Conservation (phyloP, 805 yeast genomes). For the Candida nonsorbophila region DNA sequence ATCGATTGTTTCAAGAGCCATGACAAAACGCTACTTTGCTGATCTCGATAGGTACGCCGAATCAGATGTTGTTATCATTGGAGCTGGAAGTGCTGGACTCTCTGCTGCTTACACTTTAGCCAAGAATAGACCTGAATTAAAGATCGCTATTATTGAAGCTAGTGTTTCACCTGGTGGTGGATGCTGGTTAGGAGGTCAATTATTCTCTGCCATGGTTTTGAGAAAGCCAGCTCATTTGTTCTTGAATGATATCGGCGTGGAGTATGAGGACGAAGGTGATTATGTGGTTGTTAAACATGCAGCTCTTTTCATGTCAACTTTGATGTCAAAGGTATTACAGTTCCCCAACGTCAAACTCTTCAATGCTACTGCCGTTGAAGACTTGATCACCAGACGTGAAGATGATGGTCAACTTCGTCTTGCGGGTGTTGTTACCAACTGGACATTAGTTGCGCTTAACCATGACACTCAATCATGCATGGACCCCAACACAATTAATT, state of each 20-base stretch:
- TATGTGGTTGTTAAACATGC: constrained; percentile 79
- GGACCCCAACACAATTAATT: constrained; percentile 78
- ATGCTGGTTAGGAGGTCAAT: constrained; percentile 72
- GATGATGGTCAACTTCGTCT: constrained; percentile 53
- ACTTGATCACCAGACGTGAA: constrained; percentile 64
- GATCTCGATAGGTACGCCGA: constrained; percentile 73
- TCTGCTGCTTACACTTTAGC: constrained; percentile 73
- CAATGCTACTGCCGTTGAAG: constrained; percentile 80
- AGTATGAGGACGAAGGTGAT: constrained; percentile 75
- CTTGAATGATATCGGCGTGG: constrained; percentile 57
- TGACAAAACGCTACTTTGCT: constrained; percentile 69
- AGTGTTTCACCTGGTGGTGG: constrained; percentile 80
- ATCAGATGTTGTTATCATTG: constrained; percentile 68
- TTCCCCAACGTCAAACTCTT: constrained; percentile 73
- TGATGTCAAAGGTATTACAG: constrained; percentile 60
- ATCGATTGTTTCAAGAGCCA: constrained; percentile 74
- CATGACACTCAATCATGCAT: constrained; percentile 75
- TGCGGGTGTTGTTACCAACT: constrained; percentile 79
- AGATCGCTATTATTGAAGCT: constrained; percentile 69
- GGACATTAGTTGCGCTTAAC: constrained; percentile 74
- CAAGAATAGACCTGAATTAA: constrained; percentile 68
- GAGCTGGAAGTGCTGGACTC: constrained; percentile 75
- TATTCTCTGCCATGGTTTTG: constrained; percentile 73
- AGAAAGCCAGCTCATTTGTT: constrained; percentile 75
- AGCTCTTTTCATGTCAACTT: constrained; percentile 68